Percentiles rank a stretch among this genome's conserved stretches.
Evolutionary conservation across 2,329 filamentous ascomycete genomes (phyloP).

Genomic region (Aspergillus candidus): DNA sequence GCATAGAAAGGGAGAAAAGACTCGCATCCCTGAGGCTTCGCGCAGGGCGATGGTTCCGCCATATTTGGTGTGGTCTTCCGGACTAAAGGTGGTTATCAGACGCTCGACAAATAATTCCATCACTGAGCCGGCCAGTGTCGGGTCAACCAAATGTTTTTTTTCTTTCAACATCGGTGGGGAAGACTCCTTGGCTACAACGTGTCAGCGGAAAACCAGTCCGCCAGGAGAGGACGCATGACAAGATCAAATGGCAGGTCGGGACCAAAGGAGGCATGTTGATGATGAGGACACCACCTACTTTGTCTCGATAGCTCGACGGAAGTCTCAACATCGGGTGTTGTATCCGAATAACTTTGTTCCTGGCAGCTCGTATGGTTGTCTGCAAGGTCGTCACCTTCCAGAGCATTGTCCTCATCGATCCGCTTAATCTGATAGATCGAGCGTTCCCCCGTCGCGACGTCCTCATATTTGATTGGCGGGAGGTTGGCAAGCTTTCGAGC

Average conservation of each 20-base stretch:
- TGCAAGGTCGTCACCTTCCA: neutral
- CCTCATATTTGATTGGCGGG: constrained; percentile 13
- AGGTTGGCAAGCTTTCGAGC: constrained; percentile 13
- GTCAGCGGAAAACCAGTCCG: neutral
- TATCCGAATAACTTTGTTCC: neutral
- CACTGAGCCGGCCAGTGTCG: constrained; percentile 13
- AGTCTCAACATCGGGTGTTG: too few relatives aligned
- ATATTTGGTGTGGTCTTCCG: constrained; percentile 8
- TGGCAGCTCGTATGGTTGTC: neutral
- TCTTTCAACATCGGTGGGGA: constrained; percentile 6
- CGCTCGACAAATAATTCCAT: constrained; percentile 21
- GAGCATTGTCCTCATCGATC: neutral
- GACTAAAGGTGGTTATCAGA: constrained; percentile 20
- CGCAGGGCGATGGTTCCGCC: constrained; percentile 19
- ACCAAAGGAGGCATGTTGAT: too few relatives aligned
- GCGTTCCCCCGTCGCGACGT: neutral
- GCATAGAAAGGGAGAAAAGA: constrained; percentile 19
- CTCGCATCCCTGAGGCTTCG: constrained; percentile 18
- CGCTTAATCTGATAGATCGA: neutral
- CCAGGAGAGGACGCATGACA: neutral
- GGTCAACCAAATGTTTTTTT: constrained; percentile 11
- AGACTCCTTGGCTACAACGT: constrained; percentile 1
- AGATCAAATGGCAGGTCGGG: too few relatives aligned
- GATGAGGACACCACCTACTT: too few relatives aligned
- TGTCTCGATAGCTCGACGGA: too few relatives aligned